phyloP scores from a whole-genome alignment of 805 yeast genomes.

The Priceomyces haplophilus region DNA sequence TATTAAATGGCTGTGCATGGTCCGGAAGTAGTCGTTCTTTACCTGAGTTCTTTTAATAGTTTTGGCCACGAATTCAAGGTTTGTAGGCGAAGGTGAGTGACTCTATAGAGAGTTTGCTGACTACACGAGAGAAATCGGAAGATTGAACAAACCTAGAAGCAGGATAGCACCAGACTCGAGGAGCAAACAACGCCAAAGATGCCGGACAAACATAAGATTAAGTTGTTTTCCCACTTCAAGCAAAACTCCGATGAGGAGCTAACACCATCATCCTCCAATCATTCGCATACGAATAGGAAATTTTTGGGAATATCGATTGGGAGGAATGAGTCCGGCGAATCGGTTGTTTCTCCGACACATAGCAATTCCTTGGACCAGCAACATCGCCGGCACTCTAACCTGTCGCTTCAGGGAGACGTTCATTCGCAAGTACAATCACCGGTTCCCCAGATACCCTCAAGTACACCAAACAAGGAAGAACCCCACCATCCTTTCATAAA shows the following conservation, averaged over 20 bases:
- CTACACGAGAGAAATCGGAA: background rate
- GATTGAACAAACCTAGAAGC: background rate
- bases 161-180: background rate
- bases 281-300: slow-evolving; percentile 21
- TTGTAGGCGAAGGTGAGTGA: background rate
- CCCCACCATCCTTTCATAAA: slow-evolving; percentile 32
- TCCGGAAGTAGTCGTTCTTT: background rate
- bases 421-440: slow-evolving; percentile 10
- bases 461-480: slow-evolving; percentile 18
- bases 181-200: slow-evolving; percentile 14
- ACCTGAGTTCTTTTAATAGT: background rate
- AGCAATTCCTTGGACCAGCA: slow-evolving; percentile 31
- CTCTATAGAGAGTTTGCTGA: background rate
- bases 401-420: slow-evolving; percentile 3
- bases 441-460: slow-evolving; percentile 9
- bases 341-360: slow-evolving; percentile 33
- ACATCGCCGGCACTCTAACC: slow-evolving; percentile 6
- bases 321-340: slow-evolving; percentile 38
- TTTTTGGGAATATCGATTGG: slow-evolving; percentile 43
- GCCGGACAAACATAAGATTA: slow-evolving; percentile 45
- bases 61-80: background rate
- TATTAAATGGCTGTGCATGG: background rate
- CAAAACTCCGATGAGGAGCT: slow-evolving; percentile 24
- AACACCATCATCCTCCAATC: slow-evolving; percentile 32
- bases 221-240: slow-evolving; percentile 39